These are phyloP conservation scores for Gillenia trifoliata DNA, from an alignment of 306 rosid genomes.

Conservation along the genomic window DNA sequence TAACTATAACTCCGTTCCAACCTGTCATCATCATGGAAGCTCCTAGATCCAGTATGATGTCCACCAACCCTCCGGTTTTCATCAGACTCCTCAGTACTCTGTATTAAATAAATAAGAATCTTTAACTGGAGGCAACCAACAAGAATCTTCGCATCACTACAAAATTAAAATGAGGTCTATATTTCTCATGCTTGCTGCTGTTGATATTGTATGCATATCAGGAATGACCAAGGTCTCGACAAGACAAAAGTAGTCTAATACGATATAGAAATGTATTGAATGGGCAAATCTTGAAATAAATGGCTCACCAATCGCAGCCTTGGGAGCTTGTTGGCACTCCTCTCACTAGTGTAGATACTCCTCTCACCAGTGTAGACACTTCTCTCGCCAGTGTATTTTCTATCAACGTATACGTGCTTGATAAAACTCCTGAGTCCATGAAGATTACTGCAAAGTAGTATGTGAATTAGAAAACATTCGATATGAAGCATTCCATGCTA, in stretches of 20 bases:
- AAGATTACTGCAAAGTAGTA: constrained; percentile 53
- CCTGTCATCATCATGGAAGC: constrained; percentile 18
- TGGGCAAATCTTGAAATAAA: background rate
- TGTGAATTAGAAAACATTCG: constrained; percentile 28
- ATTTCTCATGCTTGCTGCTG: background rate
- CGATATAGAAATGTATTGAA: background rate
- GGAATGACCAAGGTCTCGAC: background rate
- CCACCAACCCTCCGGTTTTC: constrained; percentile 35
- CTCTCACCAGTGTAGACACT: constrained; percentile 43
- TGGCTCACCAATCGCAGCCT: constrained; percentile 57
- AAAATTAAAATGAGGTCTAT: background rate
- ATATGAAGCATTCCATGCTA: constrained; percentile 1
- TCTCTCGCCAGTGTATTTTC: constrained; percentile 64
- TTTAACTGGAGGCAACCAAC: background rate
- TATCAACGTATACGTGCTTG: constrained; percentile 63
- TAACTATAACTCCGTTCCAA: constrained; percentile 10
- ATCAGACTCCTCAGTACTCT: constrained; percentile 43
- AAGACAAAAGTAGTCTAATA: background rate
- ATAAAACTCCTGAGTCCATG: constrained; percentile 66
- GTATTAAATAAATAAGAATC: constrained; percentile 21
- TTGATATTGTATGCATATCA: background rate
- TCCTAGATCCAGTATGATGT: constrained; percentile 26
- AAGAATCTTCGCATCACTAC: background rate
- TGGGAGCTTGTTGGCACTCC: constrained; percentile 31
- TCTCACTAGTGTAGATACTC: constrained; percentile 46